Evolutionary conservation across 1,284 basidiomycete species (phyloP).

Genomic region (Pseudozyma sp.): DNA sequence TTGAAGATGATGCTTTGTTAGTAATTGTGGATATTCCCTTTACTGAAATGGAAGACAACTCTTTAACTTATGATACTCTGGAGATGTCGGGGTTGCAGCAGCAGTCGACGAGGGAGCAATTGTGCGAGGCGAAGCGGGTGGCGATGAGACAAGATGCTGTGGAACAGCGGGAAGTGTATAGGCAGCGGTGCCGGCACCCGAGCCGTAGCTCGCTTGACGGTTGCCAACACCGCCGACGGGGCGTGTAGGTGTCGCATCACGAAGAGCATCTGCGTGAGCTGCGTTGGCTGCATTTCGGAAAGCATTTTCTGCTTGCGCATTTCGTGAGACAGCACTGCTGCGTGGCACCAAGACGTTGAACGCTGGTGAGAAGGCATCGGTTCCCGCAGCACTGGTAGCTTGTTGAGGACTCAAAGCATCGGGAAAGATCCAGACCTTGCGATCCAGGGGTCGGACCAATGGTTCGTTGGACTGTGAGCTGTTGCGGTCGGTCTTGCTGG

Average conservation of each 20-base stretch:
- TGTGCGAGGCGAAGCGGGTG: conserved; percentile 32
- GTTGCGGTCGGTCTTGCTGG: conserved; percentile 7
- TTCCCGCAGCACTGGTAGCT: conserved; percentile 21
- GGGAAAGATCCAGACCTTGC: conserved; percentile 49
- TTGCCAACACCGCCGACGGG: conserved; percentile 15
- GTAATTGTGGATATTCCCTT: no score
- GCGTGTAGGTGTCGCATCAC: conserved; percentile 37
- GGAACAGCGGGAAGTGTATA: conserved; percentile 44
- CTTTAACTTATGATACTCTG: no score
- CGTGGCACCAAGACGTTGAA: conserved; percentile 42
- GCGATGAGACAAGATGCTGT: conserved; percentile 47
- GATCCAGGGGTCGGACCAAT: conserved; percentile 44
- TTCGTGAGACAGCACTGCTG: background rate
- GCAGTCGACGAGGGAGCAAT: conserved; percentile 10
- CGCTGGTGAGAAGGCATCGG: conserved; percentile 43
- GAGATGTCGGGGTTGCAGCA: background rate
- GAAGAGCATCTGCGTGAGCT: conserved; percentile 1
- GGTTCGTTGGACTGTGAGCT: conserved; percentile 26
- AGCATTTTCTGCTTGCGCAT: background rate
- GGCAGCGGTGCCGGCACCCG: conserved; percentile 14
- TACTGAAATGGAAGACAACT: no score
- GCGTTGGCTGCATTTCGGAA: background rate
- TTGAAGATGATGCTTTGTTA: no score
- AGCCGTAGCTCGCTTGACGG: conserved; percentile 28
- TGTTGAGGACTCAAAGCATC: conserved; percentile 38